These are phyloP conservation scores for Hemileccinum rubropunctum DNA, from an alignment of 768 basidiomycete genomes.

Conservation along the genomic window DNA sequence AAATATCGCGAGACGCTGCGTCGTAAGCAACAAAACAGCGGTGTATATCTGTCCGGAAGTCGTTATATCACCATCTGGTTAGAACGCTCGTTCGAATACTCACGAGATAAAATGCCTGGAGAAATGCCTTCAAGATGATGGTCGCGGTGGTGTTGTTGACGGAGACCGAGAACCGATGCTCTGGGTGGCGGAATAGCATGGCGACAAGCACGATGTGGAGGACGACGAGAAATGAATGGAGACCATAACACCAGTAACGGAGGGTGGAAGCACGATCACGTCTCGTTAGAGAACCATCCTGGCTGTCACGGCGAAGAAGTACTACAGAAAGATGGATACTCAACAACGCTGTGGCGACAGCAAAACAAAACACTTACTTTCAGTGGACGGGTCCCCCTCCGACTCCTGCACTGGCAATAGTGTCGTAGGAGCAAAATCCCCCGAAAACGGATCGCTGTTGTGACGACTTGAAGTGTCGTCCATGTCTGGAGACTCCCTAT, in stretches of 20 bases:
- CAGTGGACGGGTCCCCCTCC: no score
- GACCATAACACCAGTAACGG: neutral
- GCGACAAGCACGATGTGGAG: neutral
- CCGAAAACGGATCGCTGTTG: no score
- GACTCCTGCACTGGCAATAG: no score
- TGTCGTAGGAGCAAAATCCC: no score
- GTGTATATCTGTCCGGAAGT: slow-evolving; percentile 13
- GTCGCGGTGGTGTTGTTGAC: neutral
- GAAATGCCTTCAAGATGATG: neutral
- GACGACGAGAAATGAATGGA: neutral
- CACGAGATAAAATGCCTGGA: slow-evolving; percentile 6
- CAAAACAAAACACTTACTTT: no score
- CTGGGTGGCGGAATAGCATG: slow-evolving; percentile 1
- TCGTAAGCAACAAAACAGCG: slow-evolving; percentile 11
- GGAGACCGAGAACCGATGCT: neutral
- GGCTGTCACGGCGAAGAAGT: neutral
- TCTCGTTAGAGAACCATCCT: neutral
- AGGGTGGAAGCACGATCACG: neutral
- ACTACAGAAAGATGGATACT: neutral
- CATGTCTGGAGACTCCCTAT: no score
- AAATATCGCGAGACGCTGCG: slow-evolving; percentile 13
- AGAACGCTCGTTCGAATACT: neutral
- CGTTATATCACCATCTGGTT: neutral
- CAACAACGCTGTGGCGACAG: no score
- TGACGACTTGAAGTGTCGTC: no score